phyloP scores from a whole-genome alignment of 2,329 filamentous ascomycete genomes.

The Mycosphaerella sp. region DNA sequence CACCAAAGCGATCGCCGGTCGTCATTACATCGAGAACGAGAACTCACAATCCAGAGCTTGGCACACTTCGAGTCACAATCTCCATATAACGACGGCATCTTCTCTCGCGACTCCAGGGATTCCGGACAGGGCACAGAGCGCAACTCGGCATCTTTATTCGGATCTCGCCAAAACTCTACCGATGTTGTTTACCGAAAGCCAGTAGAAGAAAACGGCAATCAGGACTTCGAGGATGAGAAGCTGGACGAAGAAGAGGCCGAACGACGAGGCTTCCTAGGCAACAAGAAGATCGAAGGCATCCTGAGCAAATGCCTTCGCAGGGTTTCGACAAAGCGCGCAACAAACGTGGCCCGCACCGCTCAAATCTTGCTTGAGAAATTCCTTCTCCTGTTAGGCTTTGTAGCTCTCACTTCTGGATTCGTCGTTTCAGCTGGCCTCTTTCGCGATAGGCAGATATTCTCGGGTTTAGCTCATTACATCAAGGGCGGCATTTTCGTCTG shows the following conservation, averaged over 20 bases:
- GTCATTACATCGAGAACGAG: slow-evolving; percentile 6
- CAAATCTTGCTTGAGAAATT: slow-evolving; percentile 69
- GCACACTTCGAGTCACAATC: slow-evolving; percentile 25
- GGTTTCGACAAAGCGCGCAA: slow-evolving; percentile 44
- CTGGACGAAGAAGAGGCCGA: slow-evolving; percentile 19
- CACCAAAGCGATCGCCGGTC: slow-evolving; percentile 11
- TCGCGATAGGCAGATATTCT: slow-evolving; percentile 56
- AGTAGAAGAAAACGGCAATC: slow-evolving; percentile 20
- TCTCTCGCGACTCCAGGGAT: slow-evolving; percentile 39
- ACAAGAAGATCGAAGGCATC: slow-evolving; percentile 25
- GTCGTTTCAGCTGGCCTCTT: slow-evolving; percentile 78
- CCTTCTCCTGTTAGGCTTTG: slow-evolving; percentile 71
- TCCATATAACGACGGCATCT: slow-evolving; percentile 21
- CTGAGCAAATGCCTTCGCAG: slow-evolving; percentile 23
- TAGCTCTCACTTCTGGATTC: slow-evolving; percentile 64
- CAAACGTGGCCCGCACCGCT: slow-evolving; percentile 52
- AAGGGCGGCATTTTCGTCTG: slow-evolving; percentile 95
- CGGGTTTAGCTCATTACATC: slow-evolving; percentile 84
- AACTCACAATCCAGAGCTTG: slow-evolving; percentile 24
- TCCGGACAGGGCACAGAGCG: slow-evolving; percentile 30
- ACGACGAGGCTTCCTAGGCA: slow-evolving; percentile 42
- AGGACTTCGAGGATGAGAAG: slow-evolving; percentile 40
- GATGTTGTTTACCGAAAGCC: slow-evolving; percentile 27
- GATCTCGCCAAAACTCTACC: slow-evolving; percentile 31
- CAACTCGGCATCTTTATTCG: slow-evolving; percentile 25